These are phyloP conservation scores for Aureobasidium pullulans DNA, from an alignment of 2,329 filamentous ascomycete species.

Conservation along the genomic window DNA sequence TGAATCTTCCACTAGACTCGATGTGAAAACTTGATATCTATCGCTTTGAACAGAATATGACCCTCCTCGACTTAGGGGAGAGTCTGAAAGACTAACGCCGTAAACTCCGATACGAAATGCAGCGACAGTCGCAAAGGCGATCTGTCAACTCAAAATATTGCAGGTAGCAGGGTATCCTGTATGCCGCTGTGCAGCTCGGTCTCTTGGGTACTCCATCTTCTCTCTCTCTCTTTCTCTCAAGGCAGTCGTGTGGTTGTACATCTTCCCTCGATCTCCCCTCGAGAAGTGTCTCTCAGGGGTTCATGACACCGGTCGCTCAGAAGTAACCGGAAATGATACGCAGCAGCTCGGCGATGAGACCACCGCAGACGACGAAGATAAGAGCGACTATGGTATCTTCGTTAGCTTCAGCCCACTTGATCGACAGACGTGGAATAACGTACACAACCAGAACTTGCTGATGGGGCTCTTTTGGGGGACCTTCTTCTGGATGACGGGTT, in stretches of 20 bases:
- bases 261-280: background rate
- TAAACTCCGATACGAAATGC: conserved; percentile 10
- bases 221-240: background rate
- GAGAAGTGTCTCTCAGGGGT: background rate
- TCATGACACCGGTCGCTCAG: background rate
- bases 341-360: conserved; percentile 51
- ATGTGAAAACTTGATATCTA: background rate
- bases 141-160: background rate
- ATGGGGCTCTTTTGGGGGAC: conserved; percentile 39
- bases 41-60: no score
- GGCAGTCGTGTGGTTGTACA: no score
- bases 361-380: conserved; percentile 57
- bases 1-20: background rate
- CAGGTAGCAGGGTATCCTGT: background rate
- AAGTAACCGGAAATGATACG: conserved; percentile 35
- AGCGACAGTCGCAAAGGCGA: background rate
- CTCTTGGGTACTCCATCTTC: background rate
- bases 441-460: conserved; percentile 53
- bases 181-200: background rate
- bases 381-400: no score
- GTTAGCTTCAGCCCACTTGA: no score
- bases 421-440: no score
- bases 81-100: background rate
- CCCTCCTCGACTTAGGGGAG: no score
- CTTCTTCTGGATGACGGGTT: conserved; percentile 38